These are phyloP conservation scores for Dendrothele bispora DNA, from an alignment of 768 basidiomycete genomes.

Conservation along the genomic window DNA sequence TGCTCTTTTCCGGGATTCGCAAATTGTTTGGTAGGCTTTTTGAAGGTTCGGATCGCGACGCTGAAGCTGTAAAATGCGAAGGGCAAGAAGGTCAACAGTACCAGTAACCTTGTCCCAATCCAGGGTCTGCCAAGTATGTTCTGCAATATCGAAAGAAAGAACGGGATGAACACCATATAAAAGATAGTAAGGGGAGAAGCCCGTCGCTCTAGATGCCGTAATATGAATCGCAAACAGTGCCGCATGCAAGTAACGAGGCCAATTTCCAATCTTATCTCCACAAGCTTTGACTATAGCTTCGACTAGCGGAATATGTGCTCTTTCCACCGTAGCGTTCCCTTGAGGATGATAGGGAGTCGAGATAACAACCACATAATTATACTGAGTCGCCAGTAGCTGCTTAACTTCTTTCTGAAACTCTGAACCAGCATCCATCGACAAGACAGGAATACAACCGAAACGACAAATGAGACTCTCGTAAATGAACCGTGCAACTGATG, in stretches of 20 bases:
- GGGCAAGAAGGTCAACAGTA: slow-evolving; percentile 22
- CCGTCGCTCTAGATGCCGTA: slow-evolving; percentile 24
- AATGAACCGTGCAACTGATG: slow-evolving; percentile 24
- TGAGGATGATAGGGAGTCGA: slow-evolving; percentile 26
- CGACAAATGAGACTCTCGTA: slow-evolving; percentile 27
- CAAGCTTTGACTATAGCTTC: slow-evolving; percentile 18
- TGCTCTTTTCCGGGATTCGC: slow-evolving; percentile 9
- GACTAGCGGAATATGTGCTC: slow-evolving; percentile 22
- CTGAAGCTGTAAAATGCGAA: slow-evolving; percentile 20
- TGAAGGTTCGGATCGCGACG: slow-evolving; percentile 18
- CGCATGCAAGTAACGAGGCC: slow-evolving; percentile 23
- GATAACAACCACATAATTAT: slow-evolving; percentile 22
- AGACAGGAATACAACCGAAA: slow-evolving; percentile 16
- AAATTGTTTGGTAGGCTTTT: slow-evolving; percentile 10
- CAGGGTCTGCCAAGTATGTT: slow-evolving; percentile 24
- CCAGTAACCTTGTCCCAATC: slow-evolving; percentile 20
- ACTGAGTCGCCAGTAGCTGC: slow-evolving; percentile 17
- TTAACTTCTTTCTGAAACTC: slow-evolving; percentile 26
- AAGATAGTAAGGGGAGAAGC: slow-evolving; percentile 30
- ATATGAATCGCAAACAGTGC: slow-evolving; percentile 24
- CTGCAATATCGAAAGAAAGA: slow-evolving; percentile 24
- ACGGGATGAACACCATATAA: slow-evolving; percentile 26
- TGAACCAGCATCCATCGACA: slow-evolving; percentile 26
- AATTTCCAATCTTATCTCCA: slow-evolving; percentile 14
- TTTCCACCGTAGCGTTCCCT: slow-evolving; percentile 26